Conservation (phyloP, 192 early-diverging fungal species). For the Lobosporangium transversale region DNA sequence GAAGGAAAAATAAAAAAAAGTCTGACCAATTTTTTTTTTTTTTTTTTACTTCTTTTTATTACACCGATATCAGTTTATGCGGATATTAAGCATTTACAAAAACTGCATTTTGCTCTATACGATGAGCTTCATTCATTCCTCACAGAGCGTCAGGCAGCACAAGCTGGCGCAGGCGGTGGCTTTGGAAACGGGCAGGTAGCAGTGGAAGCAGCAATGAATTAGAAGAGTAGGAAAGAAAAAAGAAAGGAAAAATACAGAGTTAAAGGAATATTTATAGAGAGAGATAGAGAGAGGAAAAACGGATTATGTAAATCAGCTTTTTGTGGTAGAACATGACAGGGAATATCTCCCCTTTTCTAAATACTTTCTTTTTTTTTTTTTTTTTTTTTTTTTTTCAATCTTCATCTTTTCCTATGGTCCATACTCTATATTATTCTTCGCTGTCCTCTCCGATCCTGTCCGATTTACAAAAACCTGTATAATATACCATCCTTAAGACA, state of each 20-base stretch:
- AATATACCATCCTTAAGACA: too few species aligned
- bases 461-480: too few species aligned
- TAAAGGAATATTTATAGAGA: background rate
- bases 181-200: constrained; percentile 17
- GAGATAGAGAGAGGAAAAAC: too few species aligned
- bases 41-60: constrained; percentile 4
- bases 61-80: constrained; percentile 38
- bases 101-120: constrained; percentile 51
- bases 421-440: too few species aligned
- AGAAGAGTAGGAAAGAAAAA: constrained; percentile 10
- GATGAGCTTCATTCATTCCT: constrained; percentile 57
- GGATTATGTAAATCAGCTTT: background rate
- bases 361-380: too few species aligned
- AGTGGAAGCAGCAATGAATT: constrained; percentile 18
- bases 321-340: background rate
- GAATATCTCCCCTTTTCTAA: too few species aligned
- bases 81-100: constrained; percentile 52
- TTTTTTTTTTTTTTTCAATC: too few species aligned
- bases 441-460: too few species aligned
- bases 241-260: constrained; percentile 4
- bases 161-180: background rate
- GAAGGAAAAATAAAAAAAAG: too few species aligned
- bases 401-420: too few species aligned
- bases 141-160: constrained; percentile 35
- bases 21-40: background rate